phyloP scores from a whole-genome alignment of 2,329 filamentous ascomycete species.

The Madurella fahalii region DNA sequence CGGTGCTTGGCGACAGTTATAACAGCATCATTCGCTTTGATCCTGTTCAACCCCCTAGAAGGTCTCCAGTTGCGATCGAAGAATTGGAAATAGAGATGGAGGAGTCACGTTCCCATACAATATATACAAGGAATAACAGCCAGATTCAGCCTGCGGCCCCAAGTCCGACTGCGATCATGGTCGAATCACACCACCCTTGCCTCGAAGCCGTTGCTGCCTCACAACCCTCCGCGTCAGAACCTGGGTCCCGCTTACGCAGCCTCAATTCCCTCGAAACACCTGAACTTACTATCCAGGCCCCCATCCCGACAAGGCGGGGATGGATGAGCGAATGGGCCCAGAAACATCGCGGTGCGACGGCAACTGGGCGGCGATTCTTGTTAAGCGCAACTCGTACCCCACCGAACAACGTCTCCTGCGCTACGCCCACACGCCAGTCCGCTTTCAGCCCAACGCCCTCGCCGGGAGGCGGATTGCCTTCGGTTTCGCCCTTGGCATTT shows the following conservation, averaged over 20 bases:
- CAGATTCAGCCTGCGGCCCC: too few species aligned
- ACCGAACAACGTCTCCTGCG: not conserved
- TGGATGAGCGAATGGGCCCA: not conserved
- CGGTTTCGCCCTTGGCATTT: not conserved
- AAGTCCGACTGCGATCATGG: not conserved
- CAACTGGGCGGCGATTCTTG: not conserved
- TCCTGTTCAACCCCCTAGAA: not conserved
- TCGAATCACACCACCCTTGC: not conserved
- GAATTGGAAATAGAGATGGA: not conserved
- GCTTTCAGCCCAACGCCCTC: not conserved
- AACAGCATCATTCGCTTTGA: not conserved
- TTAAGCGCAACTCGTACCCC: not conserved
- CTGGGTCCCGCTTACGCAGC: not conserved
- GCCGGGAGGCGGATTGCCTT: not conserved
- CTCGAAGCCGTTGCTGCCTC: not conserved
- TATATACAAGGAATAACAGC: not conserved
- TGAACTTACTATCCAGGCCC: not conserved
- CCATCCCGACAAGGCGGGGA: not conserved
- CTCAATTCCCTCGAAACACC: not conserved
- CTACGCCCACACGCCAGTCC: not conserved
- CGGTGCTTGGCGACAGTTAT: slow-evolving; percentile 2
- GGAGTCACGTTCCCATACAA: not conserved
- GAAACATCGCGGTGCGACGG: not conserved
- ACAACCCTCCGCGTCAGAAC: not conserved
- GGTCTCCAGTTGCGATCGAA: not conserved